Evolutionary conservation across 2,329 filamentous ascomycete species (phyloP).

Genomic region (Sporothrix mexicana): DNA sequence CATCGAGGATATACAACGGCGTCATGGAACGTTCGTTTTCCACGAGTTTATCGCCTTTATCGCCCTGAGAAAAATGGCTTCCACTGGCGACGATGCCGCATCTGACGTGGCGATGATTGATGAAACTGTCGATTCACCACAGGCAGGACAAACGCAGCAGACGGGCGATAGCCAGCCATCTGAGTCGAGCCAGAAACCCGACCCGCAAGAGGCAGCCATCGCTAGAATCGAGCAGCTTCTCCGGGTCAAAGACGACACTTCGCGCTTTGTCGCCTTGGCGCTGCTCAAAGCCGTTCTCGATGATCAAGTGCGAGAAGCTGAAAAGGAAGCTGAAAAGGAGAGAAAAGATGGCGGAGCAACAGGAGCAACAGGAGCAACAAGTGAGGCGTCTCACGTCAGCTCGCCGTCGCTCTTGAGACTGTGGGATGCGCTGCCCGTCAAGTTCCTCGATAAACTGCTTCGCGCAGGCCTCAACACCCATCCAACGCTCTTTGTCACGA

Average conservation of each 20-base stretch:
- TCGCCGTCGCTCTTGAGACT: constrained; percentile 51
- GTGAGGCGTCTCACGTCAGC: background rate
- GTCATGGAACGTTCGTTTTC: background rate
- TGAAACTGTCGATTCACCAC: background rate
- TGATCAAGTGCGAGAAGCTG: constrained; percentile 45
- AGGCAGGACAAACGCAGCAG: too few species aligned
- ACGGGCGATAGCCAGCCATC: background rate
- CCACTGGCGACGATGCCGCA: background rate
- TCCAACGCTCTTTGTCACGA: background rate
- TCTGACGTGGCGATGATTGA: constrained; percentile 6
- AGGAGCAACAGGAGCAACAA: too few species aligned
- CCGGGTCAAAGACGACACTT: constrained; percentile 67
- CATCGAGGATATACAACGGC: background rate
- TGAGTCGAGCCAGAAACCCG: background rate
- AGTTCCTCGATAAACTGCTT: constrained; percentile 68
- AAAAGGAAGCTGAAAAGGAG: background rate
- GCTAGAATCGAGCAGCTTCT: constrained; percentile 63
- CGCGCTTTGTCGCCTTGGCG: constrained; percentile 70
- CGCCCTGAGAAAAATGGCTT: constrained; percentile 12
- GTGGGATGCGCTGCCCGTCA: constrained; percentile 66
- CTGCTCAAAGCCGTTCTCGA: constrained; percentile 70
- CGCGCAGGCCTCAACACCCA: constrained; percentile 54
- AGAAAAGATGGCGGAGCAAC: background rate
- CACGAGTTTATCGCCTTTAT: too few species aligned
- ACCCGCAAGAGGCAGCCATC: constrained; percentile 41